Base-by-base conservation (phyloP, 371 early-diverging fungal genomes). In the Fennellomyces sp. region DNA sequence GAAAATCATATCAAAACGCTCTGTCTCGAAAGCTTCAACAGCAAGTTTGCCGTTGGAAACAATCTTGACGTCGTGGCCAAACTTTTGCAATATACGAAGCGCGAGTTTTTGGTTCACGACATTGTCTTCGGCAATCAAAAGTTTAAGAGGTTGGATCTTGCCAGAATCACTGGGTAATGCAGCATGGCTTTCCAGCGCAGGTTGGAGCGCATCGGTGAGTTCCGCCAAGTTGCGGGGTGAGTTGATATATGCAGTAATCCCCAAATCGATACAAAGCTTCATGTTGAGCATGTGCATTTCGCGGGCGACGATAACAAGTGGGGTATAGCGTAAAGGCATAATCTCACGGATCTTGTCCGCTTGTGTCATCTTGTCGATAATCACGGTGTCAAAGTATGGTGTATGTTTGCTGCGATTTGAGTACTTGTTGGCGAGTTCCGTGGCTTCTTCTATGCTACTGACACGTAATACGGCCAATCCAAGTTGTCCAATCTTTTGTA, bases 81-180 rank as follows among this genome's bases (percentile, higher is more conserved):
- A 83, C 72, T 87, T 87, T 58, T 89, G 86, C 53, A 93, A 65
- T 35, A 91, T 85, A 23, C 87, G 80, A 17, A 89, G 75, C 0
- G 89, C 90, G 48, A 93, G 62, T 68, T 87, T 89, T 57, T 91
- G 91, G 67, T 93, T 93, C 53, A 93, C 89, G 29, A 87, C 74
- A 56, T 93, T 91, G 63, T 91, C 93, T 68, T 91, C 93, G 8
- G 91, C 92, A 29, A 93, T 66, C 28, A 93, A 66, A 52, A 93
- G 88, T 35, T 86, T 72, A 52, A 91, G 66, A 1, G 85, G 86
- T 13, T 70, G 68, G 8, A 75, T 73, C 48, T 75, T 72, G 19
- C 62, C 55, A 19, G 85, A 70, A 49, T 85, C 84, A 25, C 74
- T 76, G 8, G 87, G 81, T 38, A 86, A 53, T 1, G 82, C 73